Conservation (phyloP, 208 protist species). For the Crithidia mellificae region DNA sequence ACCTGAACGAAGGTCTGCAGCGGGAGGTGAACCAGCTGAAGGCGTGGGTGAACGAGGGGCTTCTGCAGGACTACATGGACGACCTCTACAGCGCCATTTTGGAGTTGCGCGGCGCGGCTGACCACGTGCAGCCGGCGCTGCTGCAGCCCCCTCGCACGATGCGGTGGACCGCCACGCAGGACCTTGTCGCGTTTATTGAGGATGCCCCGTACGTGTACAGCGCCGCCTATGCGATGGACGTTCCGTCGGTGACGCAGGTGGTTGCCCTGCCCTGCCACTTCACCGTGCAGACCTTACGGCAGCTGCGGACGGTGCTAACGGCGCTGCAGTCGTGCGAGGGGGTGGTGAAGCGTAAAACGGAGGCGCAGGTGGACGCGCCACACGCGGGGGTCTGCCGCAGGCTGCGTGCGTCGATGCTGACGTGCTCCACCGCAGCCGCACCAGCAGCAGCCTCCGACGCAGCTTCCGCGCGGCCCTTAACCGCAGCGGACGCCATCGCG, state of each 20-base stretch:
- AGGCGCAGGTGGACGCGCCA: no score
- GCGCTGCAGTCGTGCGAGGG: constrained; percentile 18
- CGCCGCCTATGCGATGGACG: constrained; percentile 27
- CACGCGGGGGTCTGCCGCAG: constrained; percentile 14
- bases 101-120: constrained; percentile 30
- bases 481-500: not conserved
- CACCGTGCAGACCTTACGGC: constrained; percentile 18
- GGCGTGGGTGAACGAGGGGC: constrained; percentile 28
- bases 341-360: not conserved
- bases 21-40: constrained; percentile 31
- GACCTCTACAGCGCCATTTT: constrained; percentile 62
- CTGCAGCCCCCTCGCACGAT: constrained; percentile 14
- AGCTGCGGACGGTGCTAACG: constrained; percentile 23
- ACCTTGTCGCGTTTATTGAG: constrained; percentile 26
- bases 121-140: constrained; percentile 25
- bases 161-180: constrained; percentile 8
- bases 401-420: constrained; percentile 20
- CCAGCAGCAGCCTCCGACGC: no score
- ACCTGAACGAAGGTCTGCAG: constrained; percentile 18
- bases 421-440: constrained; percentile 1
- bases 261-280: constrained; percentile 23
- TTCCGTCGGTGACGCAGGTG: constrained; percentile 33
- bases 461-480: no score
- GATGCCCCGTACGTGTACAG: constrained; percentile 29
- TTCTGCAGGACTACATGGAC: constrained; percentile 37